A percentile compares a stretch with the other conserved stretches of the same genome.
phyloP scores from a whole-genome alignment of 2,329 filamentous ascomycete genomes.

The Balansia obtecta region DNA sequence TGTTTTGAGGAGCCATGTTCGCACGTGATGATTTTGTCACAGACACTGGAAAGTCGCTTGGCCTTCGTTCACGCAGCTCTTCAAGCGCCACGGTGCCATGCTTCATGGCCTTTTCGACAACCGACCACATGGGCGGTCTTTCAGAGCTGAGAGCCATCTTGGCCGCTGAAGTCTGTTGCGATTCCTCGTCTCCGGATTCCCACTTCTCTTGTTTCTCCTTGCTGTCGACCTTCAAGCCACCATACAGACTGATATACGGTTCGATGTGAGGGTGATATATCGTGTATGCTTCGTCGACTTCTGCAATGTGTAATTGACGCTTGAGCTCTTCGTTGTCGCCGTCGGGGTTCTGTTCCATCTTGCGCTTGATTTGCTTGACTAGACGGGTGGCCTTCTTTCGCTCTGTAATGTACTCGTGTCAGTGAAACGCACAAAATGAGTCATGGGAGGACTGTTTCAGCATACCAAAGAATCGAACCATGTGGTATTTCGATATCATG shows the following conservation, averaged over 20 bases:
- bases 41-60: constrained; percentile 9
- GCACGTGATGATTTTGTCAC: constrained; percentile 8
- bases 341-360: constrained; percentile 38
- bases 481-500: constrained; percentile 72
- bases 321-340: constrained; percentile 40
- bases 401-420: constrained; percentile 30
- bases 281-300: constrained; percentile 67
- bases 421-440: background rate
- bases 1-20: background rate
- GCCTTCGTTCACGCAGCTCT: constrained; percentile 40
- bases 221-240: constrained; percentile 23
- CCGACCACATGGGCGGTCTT: constrained; percentile 51
- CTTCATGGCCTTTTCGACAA: constrained; percentile 52
- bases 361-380: constrained; percentile 51
- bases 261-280: constrained; percentile 59
- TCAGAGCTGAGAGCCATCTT: constrained; percentile 31
- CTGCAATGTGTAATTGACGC: constrained; percentile 49
- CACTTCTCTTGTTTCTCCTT: constrained; percentile 23
- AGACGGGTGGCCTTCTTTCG: constrained; percentile 59
- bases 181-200: constrained; percentile 26
- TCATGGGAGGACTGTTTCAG: background rate
- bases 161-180: constrained; percentile 25
- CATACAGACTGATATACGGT: constrained; percentile 55
- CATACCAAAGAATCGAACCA: constrained; percentile 71
- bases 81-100: constrained; percentile 40